Conservation (phyloP, 768 basidiomycete genomes). For the Panus rudis region DNA sequence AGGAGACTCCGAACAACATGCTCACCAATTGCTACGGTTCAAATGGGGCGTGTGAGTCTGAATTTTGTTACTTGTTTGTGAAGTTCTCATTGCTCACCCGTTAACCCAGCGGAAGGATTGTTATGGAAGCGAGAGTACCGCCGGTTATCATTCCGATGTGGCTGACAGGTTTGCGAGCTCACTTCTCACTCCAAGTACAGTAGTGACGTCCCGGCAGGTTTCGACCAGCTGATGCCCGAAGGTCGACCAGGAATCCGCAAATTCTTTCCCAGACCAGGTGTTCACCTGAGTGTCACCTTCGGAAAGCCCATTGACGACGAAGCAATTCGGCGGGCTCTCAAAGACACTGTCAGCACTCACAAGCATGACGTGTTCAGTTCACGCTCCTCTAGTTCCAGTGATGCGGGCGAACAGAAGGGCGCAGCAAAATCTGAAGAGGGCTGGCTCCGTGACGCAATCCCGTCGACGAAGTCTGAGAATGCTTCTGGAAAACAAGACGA, state of each 20-base stretch:
- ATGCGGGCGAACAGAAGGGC: slow-evolving; percentile 9
- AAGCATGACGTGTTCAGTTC: background rate
- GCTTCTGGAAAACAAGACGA: background rate
- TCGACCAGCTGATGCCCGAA: slow-evolving; percentile 89
- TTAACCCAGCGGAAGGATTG: slow-evolving; percentile 64
- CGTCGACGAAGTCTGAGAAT: background rate
- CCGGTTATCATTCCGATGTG: slow-evolving; percentile 91
- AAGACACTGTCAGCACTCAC: background rate
- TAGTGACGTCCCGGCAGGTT: slow-evolving; percentile 35
- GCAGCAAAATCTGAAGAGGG: slow-evolving; percentile 2
- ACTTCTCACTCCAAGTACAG: background rate
- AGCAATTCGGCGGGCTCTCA: slow-evolving; percentile 23
- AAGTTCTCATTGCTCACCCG: background rate
- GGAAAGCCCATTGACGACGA: slow-evolving; percentile 60
- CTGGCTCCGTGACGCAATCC: slow-evolving; percentile 8
- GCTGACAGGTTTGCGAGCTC: slow-evolving; percentile 57
- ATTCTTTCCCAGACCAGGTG: slow-evolving; percentile 55
- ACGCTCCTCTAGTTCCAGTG: background rate
- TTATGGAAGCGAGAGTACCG: slow-evolving; percentile 59
- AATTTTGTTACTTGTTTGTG: background rate
- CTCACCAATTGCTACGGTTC: slow-evolving; percentile 59
- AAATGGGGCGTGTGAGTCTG: slow-evolving; percentile 91
- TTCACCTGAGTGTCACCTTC: slow-evolving; percentile 67
- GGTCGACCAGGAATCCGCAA: slow-evolving; percentile 70
- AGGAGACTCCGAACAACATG: slow-evolving; percentile 21